Percentiles rank a stretch among this genome's conserved stretches.
Evolutionary conservation across 306 rosid species (phyloP).

Genomic region (Ceratonia siliqua): DNA sequence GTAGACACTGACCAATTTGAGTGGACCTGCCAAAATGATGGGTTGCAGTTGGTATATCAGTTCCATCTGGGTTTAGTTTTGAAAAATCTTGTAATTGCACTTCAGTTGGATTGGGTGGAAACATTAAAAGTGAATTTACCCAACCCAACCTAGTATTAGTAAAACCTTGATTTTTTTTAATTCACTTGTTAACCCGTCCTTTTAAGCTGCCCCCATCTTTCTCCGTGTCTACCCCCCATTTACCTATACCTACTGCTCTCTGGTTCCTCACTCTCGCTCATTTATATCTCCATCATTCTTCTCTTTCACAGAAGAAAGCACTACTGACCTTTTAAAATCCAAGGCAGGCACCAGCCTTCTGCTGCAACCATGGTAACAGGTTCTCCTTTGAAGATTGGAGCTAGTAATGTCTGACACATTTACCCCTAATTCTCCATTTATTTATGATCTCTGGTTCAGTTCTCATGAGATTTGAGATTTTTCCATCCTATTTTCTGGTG

Average conservation of each 20-base stretch:
- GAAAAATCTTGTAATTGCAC: conserved; percentile 18
- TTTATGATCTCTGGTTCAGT: not conserved
- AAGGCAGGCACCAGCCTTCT: too few relatives aligned
- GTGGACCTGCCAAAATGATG: conserved; percentile 12
- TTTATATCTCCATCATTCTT: too few relatives aligned
- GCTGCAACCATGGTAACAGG: not conserved
- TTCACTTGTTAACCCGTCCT: not conserved
- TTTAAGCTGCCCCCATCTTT: too few relatives aligned
- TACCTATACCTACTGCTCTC: too few relatives aligned
- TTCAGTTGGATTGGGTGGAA: conserved; percentile 12
- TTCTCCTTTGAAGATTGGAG: not conserved
- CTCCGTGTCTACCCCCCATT: too few relatives aligned
- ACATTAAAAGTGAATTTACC: too few relatives aligned
- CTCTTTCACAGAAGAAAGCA: too few relatives aligned
- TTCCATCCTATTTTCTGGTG: not conserved
- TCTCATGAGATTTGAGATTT: not conserved
- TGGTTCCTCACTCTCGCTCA: too few relatives aligned
- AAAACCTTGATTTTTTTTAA: not conserved
- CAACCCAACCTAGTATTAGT: not conserved
- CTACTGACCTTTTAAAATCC: too few relatives aligned
- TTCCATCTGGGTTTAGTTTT: conserved; percentile 3
- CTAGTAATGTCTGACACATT: not conserved
- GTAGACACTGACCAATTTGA: conserved; percentile 1
- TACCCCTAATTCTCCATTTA: not conserved
- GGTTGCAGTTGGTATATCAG: conserved; percentile 18